Evolutionary conservation across 1,139 yeast species (phyloP), one percentile per base, ranked within the genome.

Genomic region (Kurtzmaniella natalensis): DNA sequence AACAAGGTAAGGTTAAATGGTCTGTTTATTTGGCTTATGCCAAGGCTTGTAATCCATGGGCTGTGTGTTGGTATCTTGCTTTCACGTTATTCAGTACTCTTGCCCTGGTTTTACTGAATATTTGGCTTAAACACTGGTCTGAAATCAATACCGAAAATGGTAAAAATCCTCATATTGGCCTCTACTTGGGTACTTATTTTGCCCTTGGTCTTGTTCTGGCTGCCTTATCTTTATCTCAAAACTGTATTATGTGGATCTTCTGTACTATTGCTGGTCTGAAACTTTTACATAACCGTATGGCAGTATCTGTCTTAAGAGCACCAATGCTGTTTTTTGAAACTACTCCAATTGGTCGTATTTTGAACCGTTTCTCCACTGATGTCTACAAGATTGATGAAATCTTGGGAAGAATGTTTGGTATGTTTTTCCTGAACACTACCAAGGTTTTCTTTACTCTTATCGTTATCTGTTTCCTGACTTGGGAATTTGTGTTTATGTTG

Each of bases 321-420:
- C 98, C 98, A 41, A 94, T 92, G 98, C 75, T 88, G 25, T 92
- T 94, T 57, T 92, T 94, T 53, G 98, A 94, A 60, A 88, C 96
- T 0, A 92, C 97, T 0, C 99, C 98, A 32, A 76, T 92, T 43
- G 98, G 99, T 24, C 77, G 98, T 58, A 78, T 94, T 39, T 70
- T 92, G 59, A 94, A 94, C 67, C 72, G 98, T 55, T 92, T 92
- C 55, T 87, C 97, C 6, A 88, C 81, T 56, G 99, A 92, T 66
- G 79, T 94, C 36, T 87, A 87, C 63, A 86, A 88, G 52, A 81
- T 92, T 41, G 98, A 92, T 60, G 95, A 88, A 56, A 70, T 82
- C 22, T 69, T 92, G 45, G 88, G 92, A 8, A 72, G 96, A 51
- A 86, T 86, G 0, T 87, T 92, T 52, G 72, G 82, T 19, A 84